Evolutionary conservation across 2,329 filamentous ascomycete genomes (phyloP), one percentile per base, ranked within the genome.

Genomic region (Corniculantispora saksenae): DNA sequence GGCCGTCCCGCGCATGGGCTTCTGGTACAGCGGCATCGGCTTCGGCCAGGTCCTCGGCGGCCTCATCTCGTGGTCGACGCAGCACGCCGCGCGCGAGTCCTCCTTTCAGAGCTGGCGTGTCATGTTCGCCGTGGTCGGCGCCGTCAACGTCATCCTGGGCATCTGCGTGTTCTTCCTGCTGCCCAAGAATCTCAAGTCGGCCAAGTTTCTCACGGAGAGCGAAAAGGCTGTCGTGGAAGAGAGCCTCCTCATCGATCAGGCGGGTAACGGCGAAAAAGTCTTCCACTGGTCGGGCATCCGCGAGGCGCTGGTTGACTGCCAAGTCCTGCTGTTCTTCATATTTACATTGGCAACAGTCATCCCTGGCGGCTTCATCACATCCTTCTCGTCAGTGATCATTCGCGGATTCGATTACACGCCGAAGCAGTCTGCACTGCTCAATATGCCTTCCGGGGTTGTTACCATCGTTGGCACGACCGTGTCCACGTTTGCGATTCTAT

Each of bases 111-210:
- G 84, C 48, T 85, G 83, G 83, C 76, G 80, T 65, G 82, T 81
- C 78, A 82, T 86, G 78, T 86, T 83, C 70, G 80, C 83, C 64
- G 73, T 84, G 29, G 78, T 84, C 0, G 83, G 84, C 2, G 64
- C 77, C 0, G 73, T 77, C 12, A 86, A 82, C 2, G 78, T 83
- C 54, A 63, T 82, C 1, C 80, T 82, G 75, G 81, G 77, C 2
- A 72, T 81, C 7, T 70, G 77, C 3, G 67, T 86, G 32, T 76
- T 79, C 60, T 68, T 77, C 50, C 70, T 80, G 25, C 77, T 86
- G 12, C 84, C 83, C 0, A 77, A 82, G 62, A 50, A 64, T 13
- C 63, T 70, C 9, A 48, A 54, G 10, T 54, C 60, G 21, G 72
- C 71, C 50, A 63, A 38, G 38, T 73, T 71, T 63, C 61, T 74